Conservation (phyloP, 352 stramenopile genomes). For the Phytophthora aleatoria region DNA sequence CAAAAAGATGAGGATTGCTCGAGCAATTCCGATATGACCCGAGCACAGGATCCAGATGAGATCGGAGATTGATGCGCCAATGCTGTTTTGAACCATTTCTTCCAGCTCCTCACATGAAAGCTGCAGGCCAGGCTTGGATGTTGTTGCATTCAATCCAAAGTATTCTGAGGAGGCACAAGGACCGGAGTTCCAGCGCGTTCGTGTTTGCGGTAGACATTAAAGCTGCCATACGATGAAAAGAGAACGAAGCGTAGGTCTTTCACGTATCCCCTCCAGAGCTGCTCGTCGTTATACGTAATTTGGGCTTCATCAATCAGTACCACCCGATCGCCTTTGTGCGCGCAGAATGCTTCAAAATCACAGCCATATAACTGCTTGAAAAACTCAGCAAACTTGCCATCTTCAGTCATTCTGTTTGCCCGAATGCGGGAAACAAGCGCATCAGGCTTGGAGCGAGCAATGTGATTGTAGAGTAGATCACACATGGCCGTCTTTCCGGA, state of each 20-base stretch:
- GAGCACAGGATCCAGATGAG: constrained; percentile 40
- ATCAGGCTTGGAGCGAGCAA: neutral
- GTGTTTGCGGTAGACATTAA: constrained; percentile 14
- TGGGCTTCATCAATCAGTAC: neutral
- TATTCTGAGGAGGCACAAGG: constrained; percentile 26
- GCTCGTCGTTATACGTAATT: constrained; percentile 21
- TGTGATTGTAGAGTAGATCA: constrained; percentile 20
- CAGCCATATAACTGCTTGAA: constrained; percentile 28
- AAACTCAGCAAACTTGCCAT: constrained; percentile 23
- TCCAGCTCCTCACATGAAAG: constrained; percentile 23
- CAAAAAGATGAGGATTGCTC: constrained; percentile 36
- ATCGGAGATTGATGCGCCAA: constrained; percentile 22
- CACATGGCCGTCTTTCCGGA: constrained; percentile 35
- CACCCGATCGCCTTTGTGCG: neutral
- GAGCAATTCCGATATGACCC: constrained; percentile 44
- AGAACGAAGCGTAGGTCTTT: constrained; percentile 35
- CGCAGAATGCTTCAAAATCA: constrained; percentile 25
- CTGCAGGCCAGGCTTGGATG: constrained; percentile 25
- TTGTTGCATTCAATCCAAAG: constrained; percentile 30
- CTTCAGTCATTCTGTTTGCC: neutral
- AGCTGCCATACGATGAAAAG: constrained; percentile 32
- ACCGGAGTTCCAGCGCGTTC: constrained; percentile 22
- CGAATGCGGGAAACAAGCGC: neutral
- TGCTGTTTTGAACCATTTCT: constrained; percentile 31
- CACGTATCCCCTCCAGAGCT: constrained; percentile 30